Evolutionary conservation across 805 yeast genomes (phyloP), one percentile per base, ranked within the genome.

Genomic region (Spathaspora hagerdaliae): DNA sequence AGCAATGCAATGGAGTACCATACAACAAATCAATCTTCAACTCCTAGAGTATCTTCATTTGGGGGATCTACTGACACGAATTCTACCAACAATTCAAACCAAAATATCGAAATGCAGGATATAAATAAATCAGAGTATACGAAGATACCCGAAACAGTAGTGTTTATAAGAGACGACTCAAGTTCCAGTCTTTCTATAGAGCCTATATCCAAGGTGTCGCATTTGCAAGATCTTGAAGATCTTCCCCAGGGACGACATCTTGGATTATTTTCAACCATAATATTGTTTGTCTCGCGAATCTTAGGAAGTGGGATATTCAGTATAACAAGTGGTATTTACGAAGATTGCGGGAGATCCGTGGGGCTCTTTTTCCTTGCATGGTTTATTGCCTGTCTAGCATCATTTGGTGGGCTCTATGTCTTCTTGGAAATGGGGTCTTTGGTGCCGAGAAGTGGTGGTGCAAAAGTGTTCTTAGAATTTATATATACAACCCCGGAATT

Each of bases 231-330:
- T 33, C 57, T 65, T 14, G 82, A 78, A 51, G 82, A 78, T 19
- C 63, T 77, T 1, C 91, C 91, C 1, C 89, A 83, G 52, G 92
- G 92, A 1, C 67, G 92, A 34, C 89, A 85, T 61, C 60, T 86
- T 49, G 92, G 92, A 0, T 60, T 83, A 2, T 83, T 76, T 53
- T 81, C 89, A 6, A 82, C 87, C 0, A 72, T 82, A 36, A 74
- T 83, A 11, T 46, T 84, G 47, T 82, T 83, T 53, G 73, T 86
- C 6, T 79, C 87, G 12, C 67, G 91, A 48, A 85, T 86, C 36
- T 67, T 86, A 10, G 94, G 95, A 0, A 82, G 90, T 0, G 94
- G 94, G 0, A 85, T 86, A 7, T 83, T 85, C 66, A 83, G 90
- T 7, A 78, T 83, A 1, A 84, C 91, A 0, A 76, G 86, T 14